Conservation (phyloP, 371 early-diverging fungal species). For the Mortierella sp. region DNA sequence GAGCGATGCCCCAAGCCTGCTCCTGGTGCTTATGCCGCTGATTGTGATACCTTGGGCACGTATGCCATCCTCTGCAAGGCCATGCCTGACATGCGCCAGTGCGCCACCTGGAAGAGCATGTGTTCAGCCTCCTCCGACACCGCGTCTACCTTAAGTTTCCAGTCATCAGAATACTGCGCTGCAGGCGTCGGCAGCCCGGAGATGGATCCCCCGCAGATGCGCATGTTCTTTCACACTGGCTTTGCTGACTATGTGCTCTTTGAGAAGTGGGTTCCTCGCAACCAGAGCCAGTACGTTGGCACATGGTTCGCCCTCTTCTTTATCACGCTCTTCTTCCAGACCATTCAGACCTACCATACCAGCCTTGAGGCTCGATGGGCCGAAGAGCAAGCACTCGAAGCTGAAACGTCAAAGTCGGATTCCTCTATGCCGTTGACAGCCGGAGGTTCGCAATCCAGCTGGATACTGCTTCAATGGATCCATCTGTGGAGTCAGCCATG, state of each 20-base stretch:
- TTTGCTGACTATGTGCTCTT: conserved; percentile 64
- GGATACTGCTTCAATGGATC: conserved; percentile 43
- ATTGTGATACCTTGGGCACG: conserved; percentile 57
- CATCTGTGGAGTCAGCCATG: conserved; percentile 47
- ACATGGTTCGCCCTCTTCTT: conserved; percentile 60
- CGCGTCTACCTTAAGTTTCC: conserved; percentile 25
- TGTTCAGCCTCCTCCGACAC: conserved; percentile 54
- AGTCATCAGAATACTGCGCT: conserved; percentile 38
- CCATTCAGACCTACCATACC: conserved; percentile 48
- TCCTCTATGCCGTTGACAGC: conserved; percentile 20
- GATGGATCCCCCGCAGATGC: conserved; percentile 63
- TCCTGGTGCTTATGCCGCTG: conserved; percentile 41
- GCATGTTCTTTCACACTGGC: conserved; percentile 74
- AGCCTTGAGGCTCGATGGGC: conserved; percentile 55
- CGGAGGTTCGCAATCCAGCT: background rate
- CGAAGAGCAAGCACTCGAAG: conserved; percentile 13
- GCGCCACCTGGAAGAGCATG: conserved; percentile 59
- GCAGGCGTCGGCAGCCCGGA: conserved; percentile 45
- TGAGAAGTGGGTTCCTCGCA: conserved; percentile 59
- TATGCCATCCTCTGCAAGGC: conserved; percentile 62
- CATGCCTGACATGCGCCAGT: conserved; percentile 74
- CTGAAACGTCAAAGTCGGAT: conserved; percentile 16
- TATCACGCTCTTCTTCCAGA: conserved; percentile 54
- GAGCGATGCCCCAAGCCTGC: conserved; percentile 57
- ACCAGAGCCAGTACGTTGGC: conserved; percentile 46